phyloP scores from a whole-genome alignment of 2,329 filamentous ascomycete species.

The Phymatotrichopsis omnivora region DNA sequence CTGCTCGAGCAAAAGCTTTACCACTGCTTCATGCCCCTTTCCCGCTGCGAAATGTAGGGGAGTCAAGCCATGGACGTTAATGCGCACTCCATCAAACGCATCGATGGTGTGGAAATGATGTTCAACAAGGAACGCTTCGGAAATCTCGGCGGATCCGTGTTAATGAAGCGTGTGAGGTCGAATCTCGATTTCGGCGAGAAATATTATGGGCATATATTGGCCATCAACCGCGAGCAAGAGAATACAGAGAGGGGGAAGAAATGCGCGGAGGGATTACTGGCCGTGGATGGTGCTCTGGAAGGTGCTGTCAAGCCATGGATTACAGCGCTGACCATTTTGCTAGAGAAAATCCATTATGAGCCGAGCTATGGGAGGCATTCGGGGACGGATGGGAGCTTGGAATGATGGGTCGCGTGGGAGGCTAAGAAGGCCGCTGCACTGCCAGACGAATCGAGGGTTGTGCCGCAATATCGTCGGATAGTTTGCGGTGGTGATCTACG shows the following conservation, averaged over 20 bases:
- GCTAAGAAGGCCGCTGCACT: slow-evolving; percentile 25
- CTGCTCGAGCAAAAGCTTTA: background rate
- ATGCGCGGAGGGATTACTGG: slow-evolving; percentile 2
- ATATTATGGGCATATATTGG: too few species aligned
- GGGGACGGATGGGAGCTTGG: slow-evolving; percentile 24
- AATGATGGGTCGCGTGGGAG: slow-evolving; percentile 25
- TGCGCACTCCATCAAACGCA: too few species aligned
- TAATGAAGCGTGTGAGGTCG: slow-evolving; percentile 75
- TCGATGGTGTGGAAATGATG: slow-evolving; percentile 78
- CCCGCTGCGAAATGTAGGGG: background rate
- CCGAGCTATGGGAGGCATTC: slow-evolving; percentile 25
- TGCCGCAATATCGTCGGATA: too few species aligned
- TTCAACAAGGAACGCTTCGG: slow-evolving; percentile 60
- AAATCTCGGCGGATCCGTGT: slow-evolving; percentile 68
- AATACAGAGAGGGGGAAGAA: slow-evolving; percentile 36
- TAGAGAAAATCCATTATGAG: slow-evolving; percentile 20
- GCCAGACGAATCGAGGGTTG: slow-evolving; percentile 24
- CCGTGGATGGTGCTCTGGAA: slow-evolving; percentile 3
- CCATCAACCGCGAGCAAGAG: slow-evolving; percentile 48
- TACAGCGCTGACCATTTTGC: slow-evolving; percentile 24
- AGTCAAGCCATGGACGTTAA: slow-evolving; percentile 57
- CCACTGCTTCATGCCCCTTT: slow-evolving; percentile 2
- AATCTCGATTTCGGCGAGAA: slow-evolving; percentile 82
- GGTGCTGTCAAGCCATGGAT: slow-evolving; percentile 9
- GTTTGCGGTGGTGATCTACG: too few species aligned